Conservation (phyloP, 1,284 basidiomycete species). For the Rhodotorula sp. region DNA sequence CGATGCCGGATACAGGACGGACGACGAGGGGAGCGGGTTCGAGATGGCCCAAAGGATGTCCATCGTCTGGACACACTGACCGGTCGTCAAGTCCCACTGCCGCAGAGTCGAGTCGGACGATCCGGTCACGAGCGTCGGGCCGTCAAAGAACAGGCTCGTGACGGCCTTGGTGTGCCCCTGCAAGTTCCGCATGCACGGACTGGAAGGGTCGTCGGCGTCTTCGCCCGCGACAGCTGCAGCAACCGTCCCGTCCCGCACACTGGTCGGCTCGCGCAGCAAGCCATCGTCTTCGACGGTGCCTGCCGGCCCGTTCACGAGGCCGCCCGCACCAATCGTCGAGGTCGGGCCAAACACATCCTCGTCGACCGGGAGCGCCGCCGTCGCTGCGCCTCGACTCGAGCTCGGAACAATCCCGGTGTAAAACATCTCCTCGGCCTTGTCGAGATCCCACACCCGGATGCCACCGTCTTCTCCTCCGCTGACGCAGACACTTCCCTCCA, state of each 20-base stretch:
- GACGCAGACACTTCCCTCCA: slow-evolving; percentile 86
- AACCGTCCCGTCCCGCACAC: slow-evolving; percentile 43
- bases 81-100: slow-evolving; percentile 96
- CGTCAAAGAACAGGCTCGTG: slow-evolving; percentile 92
- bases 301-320: slow-evolving; percentile 17
- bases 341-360: slow-evolving; percentile 33
- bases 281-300: slow-evolving; percentile 21
- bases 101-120: slow-evolving; percentile 97
- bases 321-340: background rate
- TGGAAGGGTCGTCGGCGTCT: slow-evolving; percentile 24
- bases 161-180: slow-evolving; percentile 92
- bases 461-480: slow-evolving; percentile 86
- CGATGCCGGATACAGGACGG: slow-evolving; percentile 29
- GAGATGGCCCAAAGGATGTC: slow-evolving; percentile 99
- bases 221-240: background rate
- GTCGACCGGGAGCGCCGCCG: background rate
- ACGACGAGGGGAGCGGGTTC: slow-evolving; percentile 64
- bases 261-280: slow-evolving; percentile 55
- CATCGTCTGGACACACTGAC: slow-evolving; percentile 98
- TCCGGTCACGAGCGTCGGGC: slow-evolving; percentile 86
- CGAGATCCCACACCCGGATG: slow-evolving; percentile 85
- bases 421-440: slow-evolving; percentile 54
- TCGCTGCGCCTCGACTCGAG: no score
- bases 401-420: slow-evolving; percentile 8
- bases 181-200: slow-evolving; percentile 69